Evolutionary conservation across 2,329 filamentous ascomycete genomes (phyloP), one percentile per base, ranked within the genome.

Genomic region (Elsinoe fawcettii): DNA sequence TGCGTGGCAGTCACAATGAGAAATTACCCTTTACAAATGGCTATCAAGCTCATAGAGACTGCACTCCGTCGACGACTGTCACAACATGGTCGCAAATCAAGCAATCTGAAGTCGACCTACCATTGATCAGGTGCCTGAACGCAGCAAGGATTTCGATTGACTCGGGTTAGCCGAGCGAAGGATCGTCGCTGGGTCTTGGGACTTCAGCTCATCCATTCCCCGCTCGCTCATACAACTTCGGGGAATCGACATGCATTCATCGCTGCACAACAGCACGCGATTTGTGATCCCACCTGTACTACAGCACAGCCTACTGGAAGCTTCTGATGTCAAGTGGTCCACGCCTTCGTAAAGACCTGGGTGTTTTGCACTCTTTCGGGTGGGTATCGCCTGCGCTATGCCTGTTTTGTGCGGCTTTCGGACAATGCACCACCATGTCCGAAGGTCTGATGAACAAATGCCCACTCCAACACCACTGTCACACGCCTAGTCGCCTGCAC

Each of bases 371-470:
- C 49, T 37, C 32, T 36, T 34, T 37, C 18, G 32, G 34, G 49
- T 34, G 14, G 32, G 16, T 37, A 34, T 34, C 16, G 20, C n/a
- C 30, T 39, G 30, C 49, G 22, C 49, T 53, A 53, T 53, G n/a
- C 49, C 49, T 34, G 14, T 53, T 53, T 22, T 30, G 49, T 25
- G 34, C 14, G 49, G 30, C 49, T 39, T 53, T 53, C 49, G 49
- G 49, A 53, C 49, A 39, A 46, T 46, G 16, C 49, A 53, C 49
- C 49, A 53, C 49, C 49, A 37, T 53, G 30, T 39, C 49, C 49
- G 49, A 53, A 53, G 49, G 25, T 53, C 49, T 53, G 49, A 53
- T 53, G 32, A 37, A 23, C 49, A 22, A 5, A 37, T 39, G 34
- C 18, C 49, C 32, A 36, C 49, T 53, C 49, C 49, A 53, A 53